These are phyloP conservation scores for Brassica cretica DNA, from an alignment of 345 rosid species.

Conservation along the genomic window DNA sequence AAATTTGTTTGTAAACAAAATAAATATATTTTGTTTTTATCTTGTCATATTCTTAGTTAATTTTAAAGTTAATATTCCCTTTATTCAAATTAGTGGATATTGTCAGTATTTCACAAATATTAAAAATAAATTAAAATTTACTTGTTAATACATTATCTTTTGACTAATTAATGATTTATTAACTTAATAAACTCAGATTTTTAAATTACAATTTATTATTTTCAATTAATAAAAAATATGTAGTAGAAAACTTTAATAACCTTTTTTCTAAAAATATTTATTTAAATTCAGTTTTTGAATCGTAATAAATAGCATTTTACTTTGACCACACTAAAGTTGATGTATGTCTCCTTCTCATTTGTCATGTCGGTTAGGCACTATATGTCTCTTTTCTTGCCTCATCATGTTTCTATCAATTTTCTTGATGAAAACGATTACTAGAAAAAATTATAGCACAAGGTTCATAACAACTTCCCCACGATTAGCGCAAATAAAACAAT, in stretches of 20 bases:
- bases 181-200: background rate
- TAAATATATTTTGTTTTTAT: too few species aligned
- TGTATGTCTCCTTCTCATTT: background rate
- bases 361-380: background rate
- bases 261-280: background rate
- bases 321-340: background rate
- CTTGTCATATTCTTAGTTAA: background rate
- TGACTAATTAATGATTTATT: background rate
- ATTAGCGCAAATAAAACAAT: background rate
- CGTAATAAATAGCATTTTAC: background rate
- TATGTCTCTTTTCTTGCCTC: background rate
- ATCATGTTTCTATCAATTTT: background rate
- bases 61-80: background rate
- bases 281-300: background rate
- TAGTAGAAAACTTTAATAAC: background rate
- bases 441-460: background rate
- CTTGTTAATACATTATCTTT: background rate
- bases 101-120: background rate
- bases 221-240: background rate
- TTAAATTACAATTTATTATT: too few species aligned
- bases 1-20: background rate
- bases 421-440: background rate
- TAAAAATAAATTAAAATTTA: too few species aligned
- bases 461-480: background rate
- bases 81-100: background rate